Conservation (phyloP, 495 filamentous ascomycete species). For the Daldinia vernicosa region DNA sequence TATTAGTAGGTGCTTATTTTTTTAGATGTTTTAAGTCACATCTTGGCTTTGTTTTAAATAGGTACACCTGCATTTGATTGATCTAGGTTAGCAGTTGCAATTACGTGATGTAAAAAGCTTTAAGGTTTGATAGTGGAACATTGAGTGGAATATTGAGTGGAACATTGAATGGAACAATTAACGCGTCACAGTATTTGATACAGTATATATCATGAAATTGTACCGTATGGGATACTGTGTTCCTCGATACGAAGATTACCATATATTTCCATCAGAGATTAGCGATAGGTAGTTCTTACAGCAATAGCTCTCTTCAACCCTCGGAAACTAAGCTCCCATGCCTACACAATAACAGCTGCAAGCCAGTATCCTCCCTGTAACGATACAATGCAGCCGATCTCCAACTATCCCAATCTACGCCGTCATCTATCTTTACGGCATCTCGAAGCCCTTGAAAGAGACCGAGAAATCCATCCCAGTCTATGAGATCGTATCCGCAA, state of each 20-base stretch:
- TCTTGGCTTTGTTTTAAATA: constrained; percentile 37
- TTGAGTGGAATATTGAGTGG: too few relatives aligned
- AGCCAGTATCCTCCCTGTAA: not conserved
- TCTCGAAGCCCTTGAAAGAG: not conserved
- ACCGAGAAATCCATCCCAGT: not conserved
- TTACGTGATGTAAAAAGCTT: not conserved
- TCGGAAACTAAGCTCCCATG: not conserved
- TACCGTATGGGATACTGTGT: not conserved
- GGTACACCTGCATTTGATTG: not conserved
- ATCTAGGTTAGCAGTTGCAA: not conserved
- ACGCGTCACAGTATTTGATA: not conserved
- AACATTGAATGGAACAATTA: too few relatives aligned
- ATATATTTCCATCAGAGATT: too few relatives aligned
- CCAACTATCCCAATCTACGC: not conserved
- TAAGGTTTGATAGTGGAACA: constrained; percentile 1
- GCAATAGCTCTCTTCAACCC: not conserved
- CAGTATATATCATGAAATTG: not conserved
- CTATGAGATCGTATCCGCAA: not conserved
- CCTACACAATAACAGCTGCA: not conserved
- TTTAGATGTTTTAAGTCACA: not conserved
- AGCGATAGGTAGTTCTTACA: too few relatives aligned
- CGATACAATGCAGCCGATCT: not conserved
- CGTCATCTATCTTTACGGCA: not conserved
- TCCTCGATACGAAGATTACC: too few relatives aligned
- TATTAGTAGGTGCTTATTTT: constrained; percentile 6